Percentiles rank a stretch among this genome's conserved stretches.
These are phyloP conservation scores for Picea abies DNA, from an alignment of 83 land plant species.

Conservation along the genomic window DNA sequence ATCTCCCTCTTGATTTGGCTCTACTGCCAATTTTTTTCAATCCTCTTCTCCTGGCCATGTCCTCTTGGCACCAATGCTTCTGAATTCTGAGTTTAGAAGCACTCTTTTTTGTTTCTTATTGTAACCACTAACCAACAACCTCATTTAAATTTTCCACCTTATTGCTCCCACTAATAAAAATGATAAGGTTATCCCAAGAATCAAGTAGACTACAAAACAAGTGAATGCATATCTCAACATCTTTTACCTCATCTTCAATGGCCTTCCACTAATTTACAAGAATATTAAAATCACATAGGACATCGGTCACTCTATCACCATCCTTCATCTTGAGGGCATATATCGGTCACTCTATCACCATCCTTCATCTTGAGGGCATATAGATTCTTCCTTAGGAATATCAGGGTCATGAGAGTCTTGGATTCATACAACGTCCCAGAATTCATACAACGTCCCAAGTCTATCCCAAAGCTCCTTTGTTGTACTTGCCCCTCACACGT, in stretches of 20 bases:
- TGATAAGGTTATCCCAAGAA: neutral
- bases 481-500: neutral
- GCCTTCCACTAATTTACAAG: neutral
- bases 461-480: neutral
- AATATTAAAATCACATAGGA: neutral
- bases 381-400: neutral
- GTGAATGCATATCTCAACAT: neutral
- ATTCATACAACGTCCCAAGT: too few species aligned
- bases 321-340: neutral
- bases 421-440: neutral
- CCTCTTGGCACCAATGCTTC: neutral
- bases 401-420: neutral
- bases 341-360: too few species aligned
- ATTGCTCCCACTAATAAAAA: neutral
- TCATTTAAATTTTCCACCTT: neutral
- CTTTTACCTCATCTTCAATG: neutral
- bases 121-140: neutral
- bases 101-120: neutral
- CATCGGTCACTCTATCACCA: neutral
- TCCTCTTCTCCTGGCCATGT: neutral
- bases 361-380: too few species aligned
- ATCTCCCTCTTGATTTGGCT: neutral
- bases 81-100: neutral
- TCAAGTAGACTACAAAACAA: conserved; percentile 1
- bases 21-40: neutral